Percentiles rank a stretch among this genome's conserved stretches.
phyloP scores from a whole-genome alignment of 108 stramenopile genomes.

The Cyclotella cryptica region DNA sequence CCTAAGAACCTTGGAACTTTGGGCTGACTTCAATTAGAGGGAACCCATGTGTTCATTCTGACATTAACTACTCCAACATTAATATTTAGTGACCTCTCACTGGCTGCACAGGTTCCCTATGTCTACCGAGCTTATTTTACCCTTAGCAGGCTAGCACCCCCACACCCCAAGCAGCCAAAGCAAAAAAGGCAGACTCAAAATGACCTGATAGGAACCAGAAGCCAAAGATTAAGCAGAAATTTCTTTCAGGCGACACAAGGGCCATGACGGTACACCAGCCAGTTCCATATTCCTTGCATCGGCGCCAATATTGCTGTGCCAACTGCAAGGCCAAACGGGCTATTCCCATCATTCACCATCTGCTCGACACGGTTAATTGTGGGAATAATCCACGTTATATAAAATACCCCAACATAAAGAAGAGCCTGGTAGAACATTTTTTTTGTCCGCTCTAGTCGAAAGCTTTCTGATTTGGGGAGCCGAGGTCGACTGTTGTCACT shows the following conservation, averaged over 20 bases:
- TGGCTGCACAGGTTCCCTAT: no score
- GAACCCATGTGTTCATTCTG: no score
- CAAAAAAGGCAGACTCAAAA: no score
- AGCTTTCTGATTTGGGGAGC: background rate
- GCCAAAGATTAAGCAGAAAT: no score
- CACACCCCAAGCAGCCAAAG: no score
- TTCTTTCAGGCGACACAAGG: conserved; percentile 17
- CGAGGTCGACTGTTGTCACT: background rate
- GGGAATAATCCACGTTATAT: conserved; percentile 29
- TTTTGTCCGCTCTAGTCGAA: conserved; percentile 6
- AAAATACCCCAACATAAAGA: conserved; percentile 43
- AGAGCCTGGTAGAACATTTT: conserved; percentile 36
- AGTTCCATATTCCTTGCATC: conserved; percentile 46
- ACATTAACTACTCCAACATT: no score
- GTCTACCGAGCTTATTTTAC: no score
- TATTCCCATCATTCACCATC: background rate
- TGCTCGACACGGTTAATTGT: conserved; percentile 36
- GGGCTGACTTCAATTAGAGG: no score
- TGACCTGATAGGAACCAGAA: no score
- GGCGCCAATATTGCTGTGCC: conserved; percentile 24
- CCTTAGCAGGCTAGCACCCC: no score
- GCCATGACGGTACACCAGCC: conserved; percentile 35
- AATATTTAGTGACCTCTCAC: no score
- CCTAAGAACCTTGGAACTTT: no score
- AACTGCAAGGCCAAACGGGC: conserved; percentile 7